Base-by-base conservation (phyloP, 2,329 filamentous ascomycete species). In the Colletotrichum godetiae region DNA sequence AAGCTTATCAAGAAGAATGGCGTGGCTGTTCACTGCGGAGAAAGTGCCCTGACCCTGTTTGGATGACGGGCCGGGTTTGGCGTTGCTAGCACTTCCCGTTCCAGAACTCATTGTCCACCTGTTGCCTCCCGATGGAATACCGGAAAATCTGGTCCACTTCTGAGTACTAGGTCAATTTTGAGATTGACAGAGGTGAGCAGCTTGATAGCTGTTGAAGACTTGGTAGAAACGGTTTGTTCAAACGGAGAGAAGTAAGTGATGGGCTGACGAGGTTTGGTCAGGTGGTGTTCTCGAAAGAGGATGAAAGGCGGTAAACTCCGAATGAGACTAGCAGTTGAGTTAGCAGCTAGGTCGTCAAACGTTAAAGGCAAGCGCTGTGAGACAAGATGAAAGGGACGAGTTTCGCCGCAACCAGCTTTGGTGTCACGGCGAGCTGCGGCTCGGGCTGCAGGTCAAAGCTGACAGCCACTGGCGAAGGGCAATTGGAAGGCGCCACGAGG, bases 1-100 rank as follows among this genome's bases (percentile, higher is more conserved):
- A 62, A 93, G 87, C 81, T 95, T 97, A 63, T 96, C 94, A 42
- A 94, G 87, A 60, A 94, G 84, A 52, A 92, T 85, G 52, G 91
- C 90, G 72, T 93, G 91, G 78, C 87, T 92, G 77, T 84, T 90
- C 75, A 86, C 82, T 74, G 83, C 77, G 76, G 86, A 78, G 79
- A 85, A 82, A 74, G 81, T 81, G 71, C 83, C 82, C 78, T 86
- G 85, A 78, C 84, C 88, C 74, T 86, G 83, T 83, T 90, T 92
- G 33, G 86, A 82, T 74, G 84, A 80, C 77, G 86, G 82, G 75
- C 84, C 85, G 72, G 86, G 76, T 78, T 91, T 92, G 76, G 84
- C 80, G 67, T 84, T 82, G 76, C 81, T 82, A 75, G 67, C 60
- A 65, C 46, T 66, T 42, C 70, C 70, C 24, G 68, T 56, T 60